Conservation (phyloP, 192 early-diverging fungal genomes). For the Podila clonocystis region DNA sequence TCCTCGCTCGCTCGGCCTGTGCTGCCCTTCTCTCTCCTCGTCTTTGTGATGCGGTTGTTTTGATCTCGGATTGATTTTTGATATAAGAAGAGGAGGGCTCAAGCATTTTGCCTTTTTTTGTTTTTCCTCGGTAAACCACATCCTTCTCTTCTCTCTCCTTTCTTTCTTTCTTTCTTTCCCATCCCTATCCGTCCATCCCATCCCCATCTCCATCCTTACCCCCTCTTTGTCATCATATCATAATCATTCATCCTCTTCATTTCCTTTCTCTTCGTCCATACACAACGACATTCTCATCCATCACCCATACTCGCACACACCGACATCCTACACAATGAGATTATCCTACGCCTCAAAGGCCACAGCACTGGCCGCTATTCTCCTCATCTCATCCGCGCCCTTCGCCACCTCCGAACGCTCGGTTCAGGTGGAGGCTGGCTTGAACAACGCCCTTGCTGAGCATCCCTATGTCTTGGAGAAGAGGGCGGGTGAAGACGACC, state of each 20-base stretch:
- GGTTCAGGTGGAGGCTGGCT: background rate
- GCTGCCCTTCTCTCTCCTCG: background rate
- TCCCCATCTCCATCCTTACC: no score
- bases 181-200: no score
- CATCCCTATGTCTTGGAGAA: conserved; percentile 3
- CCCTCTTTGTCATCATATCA: no score
- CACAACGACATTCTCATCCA: background rate
- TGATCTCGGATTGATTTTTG: no score
- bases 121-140: no score
- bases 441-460: background rate
- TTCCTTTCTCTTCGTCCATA: no score
- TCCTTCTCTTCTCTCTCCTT: no score
- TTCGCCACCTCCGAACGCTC: background rate
- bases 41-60: no score
- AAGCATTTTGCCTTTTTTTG: no score
- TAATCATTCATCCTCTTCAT: no score
- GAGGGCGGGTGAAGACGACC: conserved; percentile 20
- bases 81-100: no score
- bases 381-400: background rate
- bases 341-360: background rate
- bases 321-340: background rate
- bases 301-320: background rate
- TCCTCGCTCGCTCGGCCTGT: background rate
- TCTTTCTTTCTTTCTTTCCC: no score
- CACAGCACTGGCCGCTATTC: background rate